Evolutionary conservation across 2,329 filamentous ascomycete species (phyloP), one percentile per base, ranked within the genome.

Genomic region (Coniochaeta ligniaria): DNA sequence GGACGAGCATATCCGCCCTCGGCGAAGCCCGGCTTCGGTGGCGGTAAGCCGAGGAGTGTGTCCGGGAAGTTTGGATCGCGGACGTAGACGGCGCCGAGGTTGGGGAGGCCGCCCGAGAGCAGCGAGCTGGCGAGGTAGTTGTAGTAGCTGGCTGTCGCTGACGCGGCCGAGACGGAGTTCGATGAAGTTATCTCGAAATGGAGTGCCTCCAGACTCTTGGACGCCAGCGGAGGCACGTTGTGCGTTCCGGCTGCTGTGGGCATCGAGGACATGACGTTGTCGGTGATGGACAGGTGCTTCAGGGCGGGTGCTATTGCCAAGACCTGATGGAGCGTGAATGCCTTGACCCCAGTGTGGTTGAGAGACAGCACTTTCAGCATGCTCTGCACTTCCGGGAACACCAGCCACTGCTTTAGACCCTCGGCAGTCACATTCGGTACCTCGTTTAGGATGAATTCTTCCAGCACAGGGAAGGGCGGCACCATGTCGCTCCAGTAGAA

Each of bases 101-200:
- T 83, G 1, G 92, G 92, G 8, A 98, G 81, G 8, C 85, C 83
- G 63, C 88, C 89, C 17, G 86, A 83, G 62, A 95, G 84, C 35
- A 98, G 83, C 0, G 91, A 96, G n/a, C 84, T 84, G 28, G 91
- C 87, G 22, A 98, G 84, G 73, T 96, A 96, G 63, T 85, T 84
- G 74, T 97, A 96, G 76, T 96, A 96, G 20, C 82, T 82, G 11
- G 78, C 74, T 0, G 82, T 82, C 0, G 82, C 82, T 26, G 82
- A 76, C 63, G 74, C 79, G 9, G 79, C 75, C 62, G 85, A 89
- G 12, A 86, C 80, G 24, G 78, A 72, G 0, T 83, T 75, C 11
- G 78, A 78, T 3, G 85, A 81, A 12, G 85, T 88, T 70, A 98
- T 90, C 74, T 97, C 94, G 71, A 88, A 97, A 67, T 94, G 88